These are phyloP conservation scores for Thalassia testudinum DNA, from an alignment of 116 monocot species.

Conservation along the genomic window DNA sequence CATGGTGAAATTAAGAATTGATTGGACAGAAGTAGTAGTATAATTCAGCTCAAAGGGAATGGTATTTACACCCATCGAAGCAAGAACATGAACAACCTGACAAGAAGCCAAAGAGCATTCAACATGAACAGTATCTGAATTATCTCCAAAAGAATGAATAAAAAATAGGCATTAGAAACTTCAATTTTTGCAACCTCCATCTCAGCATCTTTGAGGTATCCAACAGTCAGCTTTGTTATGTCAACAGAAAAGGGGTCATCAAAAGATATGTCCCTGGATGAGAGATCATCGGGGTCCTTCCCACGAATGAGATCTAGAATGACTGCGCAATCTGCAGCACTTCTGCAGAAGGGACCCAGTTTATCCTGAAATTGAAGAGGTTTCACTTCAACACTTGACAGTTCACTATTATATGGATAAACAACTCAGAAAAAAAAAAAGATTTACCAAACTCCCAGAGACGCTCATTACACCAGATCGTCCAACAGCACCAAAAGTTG, in stretches of 20 bases:
- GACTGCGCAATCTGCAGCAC: slow-evolving; percentile 61
- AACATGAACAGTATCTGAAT: no score
- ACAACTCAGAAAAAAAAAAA: not conserved
- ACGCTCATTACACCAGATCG: slow-evolving; percentile 80
- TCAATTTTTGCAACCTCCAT: slow-evolving; percentile 37
- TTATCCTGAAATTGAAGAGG: slow-evolving; percentile 57
- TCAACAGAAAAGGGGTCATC: slow-evolving; percentile 83
- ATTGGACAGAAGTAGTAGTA: slow-evolving; percentile 50
- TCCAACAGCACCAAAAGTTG: slow-evolving; percentile 83
- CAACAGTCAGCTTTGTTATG: slow-evolving; percentile 67
- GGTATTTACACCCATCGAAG: slow-evolving; percentile 53
- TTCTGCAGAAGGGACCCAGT: slow-evolving; percentile 89
- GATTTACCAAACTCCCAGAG: slow-evolving; percentile 75
- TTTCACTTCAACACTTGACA: no score
- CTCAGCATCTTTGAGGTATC: slow-evolving; percentile 80
- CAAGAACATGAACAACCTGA: slow-evolving; percentile 59
- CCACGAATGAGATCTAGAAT: slow-evolving; percentile 62
- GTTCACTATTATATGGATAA: not conserved
- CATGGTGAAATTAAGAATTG: slow-evolving; percentile 83
- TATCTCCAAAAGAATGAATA: not conserved
- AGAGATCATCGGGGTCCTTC: slow-evolving; percentile 56
- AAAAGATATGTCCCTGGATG: slow-evolving; percentile 44
- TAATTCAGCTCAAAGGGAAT: slow-evolving; percentile 82
- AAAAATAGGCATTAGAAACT: no score
- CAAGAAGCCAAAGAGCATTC: not conserved